Base-by-base conservation (phyloP, 176 grass and related monocot genomes). In the Raddia guianensis region DNA sequence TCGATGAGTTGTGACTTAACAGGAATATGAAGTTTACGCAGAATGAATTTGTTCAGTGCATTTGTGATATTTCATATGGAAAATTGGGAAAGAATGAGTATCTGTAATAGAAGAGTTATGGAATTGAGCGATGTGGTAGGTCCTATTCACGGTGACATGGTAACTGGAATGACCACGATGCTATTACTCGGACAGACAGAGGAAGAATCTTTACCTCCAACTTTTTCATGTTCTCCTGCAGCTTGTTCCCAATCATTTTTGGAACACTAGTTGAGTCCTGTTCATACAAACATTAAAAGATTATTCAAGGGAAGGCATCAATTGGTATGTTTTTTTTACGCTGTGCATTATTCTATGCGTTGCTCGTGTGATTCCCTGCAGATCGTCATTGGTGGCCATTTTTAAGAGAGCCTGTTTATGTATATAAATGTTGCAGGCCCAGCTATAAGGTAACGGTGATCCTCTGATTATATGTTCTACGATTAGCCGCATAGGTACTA, bases 151-250 rank as follows among this genome's bases (percentile, higher is more conserved):
- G 61, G 48, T 50, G 6, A 15, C 10, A 81, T 73, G 68, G 5
- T 1, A 66, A 73, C 20, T 72, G 2, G 66, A 85, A 71, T 12
- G 15, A 11, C 12, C 13, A 27, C 35, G 34, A 14, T 42, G 71
- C 9, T 63, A 53, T 21, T 66, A 64, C 59, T 48, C 57, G 27
- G 63, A 13, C 74, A 70, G 60, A 2, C 74, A 70, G 60, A 2
- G 9, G 61, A 55, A n/a, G 6, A 44, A 60, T 66, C 40, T n/a
- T 93, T 81, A 99, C 92, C 96, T 99, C 86, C 82, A 99, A 80
- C 48, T 90, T 99, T 78, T 79, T 92, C 8, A 88, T 88, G 55
- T 99, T 99, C 53, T 99, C 96, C 76, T 82, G 90, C 65, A 99
- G 86, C 72, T 93, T 99, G 82, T 73, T 89, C 73, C 83, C 80